Evolutionary conservation across 805 yeast genomes (phyloP).

Genomic region (Yarrowia hollandica): DNA sequence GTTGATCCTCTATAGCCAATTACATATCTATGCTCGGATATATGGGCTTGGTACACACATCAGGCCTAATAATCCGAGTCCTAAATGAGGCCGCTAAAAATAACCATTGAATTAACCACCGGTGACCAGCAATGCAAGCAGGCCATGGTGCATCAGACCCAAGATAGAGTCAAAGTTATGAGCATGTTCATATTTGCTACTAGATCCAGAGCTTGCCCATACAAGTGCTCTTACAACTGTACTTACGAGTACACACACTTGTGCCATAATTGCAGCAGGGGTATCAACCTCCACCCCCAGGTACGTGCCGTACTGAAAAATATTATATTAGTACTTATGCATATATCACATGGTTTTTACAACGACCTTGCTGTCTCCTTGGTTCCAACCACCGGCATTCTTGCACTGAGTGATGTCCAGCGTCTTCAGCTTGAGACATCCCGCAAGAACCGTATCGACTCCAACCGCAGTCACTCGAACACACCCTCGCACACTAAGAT

Average conservation of each 20-base stretch:
- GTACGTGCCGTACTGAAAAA: no score
- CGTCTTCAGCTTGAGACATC: slow-evolving; percentile 52
- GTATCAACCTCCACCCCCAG: no score
- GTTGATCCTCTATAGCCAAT: no score
- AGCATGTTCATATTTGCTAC: no score
- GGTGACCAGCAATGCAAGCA: not conserved
- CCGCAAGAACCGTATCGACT: slow-evolving; percentile 63
- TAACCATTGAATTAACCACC: not conserved
- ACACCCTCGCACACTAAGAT: slow-evolving; percentile 64
- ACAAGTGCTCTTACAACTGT: no score
- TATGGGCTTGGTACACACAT: no score
- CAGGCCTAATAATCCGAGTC: not conserved
- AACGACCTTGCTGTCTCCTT: slow-evolving; percentile 1
- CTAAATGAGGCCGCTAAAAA: not conserved
- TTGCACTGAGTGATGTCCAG: slow-evolving; percentile 72
- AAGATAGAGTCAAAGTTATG: not conserved
- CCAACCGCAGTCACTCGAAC: slow-evolving; percentile 76
- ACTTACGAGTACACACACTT: no score
- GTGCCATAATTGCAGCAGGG: no score
- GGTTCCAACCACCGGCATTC: slow-evolving; percentile 43
- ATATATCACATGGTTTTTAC: slow-evolving; percentile 2
- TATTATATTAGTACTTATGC: slow-evolving; percentile 15
- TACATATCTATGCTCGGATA: not conserved
- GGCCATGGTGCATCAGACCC: not conserved
- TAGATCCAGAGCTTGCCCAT: no score